Evolutionary conservation across 257 asterid species (phyloP).

Genomic region (Euphrasia confusa): DNA sequence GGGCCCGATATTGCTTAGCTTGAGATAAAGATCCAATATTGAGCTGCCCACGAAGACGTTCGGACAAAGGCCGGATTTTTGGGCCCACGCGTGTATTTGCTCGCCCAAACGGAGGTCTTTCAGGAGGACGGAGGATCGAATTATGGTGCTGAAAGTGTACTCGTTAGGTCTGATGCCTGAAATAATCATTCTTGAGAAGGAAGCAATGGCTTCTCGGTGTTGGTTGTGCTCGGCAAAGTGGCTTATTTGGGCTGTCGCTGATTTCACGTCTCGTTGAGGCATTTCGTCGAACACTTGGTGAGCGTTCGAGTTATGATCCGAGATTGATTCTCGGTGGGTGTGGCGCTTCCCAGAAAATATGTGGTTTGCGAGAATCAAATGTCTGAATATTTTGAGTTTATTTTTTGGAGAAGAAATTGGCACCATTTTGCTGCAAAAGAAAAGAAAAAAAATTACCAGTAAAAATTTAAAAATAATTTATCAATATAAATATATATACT

Average conservation of each 20-base stretch:
- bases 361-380: background rate
- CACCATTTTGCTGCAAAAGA: no score
- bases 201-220: slow-evolving; percentile 44
- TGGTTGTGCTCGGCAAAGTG: slow-evolving; percentile 42
- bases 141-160: slow-evolving; percentile 61
- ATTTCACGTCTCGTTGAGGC: slow-evolving; percentile 45
- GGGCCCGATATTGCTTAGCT: slow-evolving; percentile 39
- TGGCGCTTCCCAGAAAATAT: slow-evolving; percentile 14
- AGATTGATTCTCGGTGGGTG: background rate
- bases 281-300: slow-evolving; percentile 51
- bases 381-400: slow-evolving; percentile 7
- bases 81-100: slow-evolving; percentile 53
- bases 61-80: slow-evolving; percentile 39
- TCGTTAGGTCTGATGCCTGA: slow-evolving; percentile 50
- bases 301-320: slow-evolving; percentile 16
- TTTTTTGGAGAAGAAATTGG: no score
- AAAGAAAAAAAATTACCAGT: no score
- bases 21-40: slow-evolving; percentile 56
- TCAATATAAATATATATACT: no score
- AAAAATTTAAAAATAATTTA: no score
- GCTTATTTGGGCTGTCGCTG: slow-evolving; percentile 51
- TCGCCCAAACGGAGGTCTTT: slow-evolving; percentile 52
- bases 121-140: slow-evolving; percentile 48
- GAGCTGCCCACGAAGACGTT: slow-evolving; percentile 75
- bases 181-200: slow-evolving; percentile 49